Evolutionary conservation across 345 rosid genomes (phyloP).

Genomic region (Boechera retrofracta): DNA sequence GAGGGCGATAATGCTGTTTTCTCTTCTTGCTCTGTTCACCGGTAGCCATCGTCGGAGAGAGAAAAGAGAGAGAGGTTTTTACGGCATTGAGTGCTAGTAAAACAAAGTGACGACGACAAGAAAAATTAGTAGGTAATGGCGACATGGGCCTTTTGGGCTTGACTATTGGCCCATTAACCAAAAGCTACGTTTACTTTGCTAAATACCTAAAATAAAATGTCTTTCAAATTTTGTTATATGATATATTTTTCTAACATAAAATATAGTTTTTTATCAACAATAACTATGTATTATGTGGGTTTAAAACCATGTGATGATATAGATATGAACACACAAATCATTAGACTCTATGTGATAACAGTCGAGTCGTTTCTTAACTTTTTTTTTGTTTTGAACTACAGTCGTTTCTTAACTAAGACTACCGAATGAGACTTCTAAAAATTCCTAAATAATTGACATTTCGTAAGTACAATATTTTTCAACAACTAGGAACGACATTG

Average conservation of each 20-base stretch:
- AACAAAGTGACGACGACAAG: slow-evolving; percentile 6
- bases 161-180: slow-evolving; percentile 4
- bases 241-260: no score
- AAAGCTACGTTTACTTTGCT: not conserved
- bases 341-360: no score
- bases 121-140: slow-evolving; percentile 32
- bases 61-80: not conserved
- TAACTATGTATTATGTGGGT: no score
- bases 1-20: slow-evolving; percentile 75
- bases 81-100: not conserved
- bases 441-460: not conserved
- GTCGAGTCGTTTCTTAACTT: not conserved
- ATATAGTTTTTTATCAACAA: no score
- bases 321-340: no score
- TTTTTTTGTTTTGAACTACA: no score
- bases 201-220: no score
- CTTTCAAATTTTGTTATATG: no score
- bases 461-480: not conserved
- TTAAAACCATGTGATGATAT: no score
- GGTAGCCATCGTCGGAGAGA: slow-evolving; percentile 53
- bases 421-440: not conserved
- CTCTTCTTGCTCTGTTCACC: slow-evolving; percentile 69
- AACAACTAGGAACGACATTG: not conserved
- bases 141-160: slow-evolving; percentile 19
- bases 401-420: not conserved